Conservation (phyloP, 2,329 filamentous ascomycete species). For the Ceratocystis variospora region DNA sequence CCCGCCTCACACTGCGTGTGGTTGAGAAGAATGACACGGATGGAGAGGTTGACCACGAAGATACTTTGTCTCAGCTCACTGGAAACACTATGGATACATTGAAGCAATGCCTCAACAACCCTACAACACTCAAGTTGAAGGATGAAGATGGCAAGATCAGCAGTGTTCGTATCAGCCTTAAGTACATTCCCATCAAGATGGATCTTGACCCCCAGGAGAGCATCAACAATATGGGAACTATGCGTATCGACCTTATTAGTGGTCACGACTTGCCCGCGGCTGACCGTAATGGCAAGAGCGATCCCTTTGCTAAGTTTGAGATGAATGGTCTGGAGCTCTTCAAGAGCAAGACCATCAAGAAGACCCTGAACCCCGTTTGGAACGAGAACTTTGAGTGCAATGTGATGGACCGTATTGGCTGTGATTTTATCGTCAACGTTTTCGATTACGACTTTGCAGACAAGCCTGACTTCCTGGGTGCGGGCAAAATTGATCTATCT, state of each 20-base stretch:
- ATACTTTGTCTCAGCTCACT: constrained; percentile 66
- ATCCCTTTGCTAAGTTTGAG: constrained; percentile 91
- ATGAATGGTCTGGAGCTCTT: constrained; percentile 79
- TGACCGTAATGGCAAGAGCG: constrained; percentile 91
- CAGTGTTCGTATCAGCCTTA: constrained; percentile 79
- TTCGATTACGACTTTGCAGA: constrained; percentile 97
- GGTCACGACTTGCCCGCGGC: constrained; percentile 78
- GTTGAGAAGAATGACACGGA: constrained; percentile 66
- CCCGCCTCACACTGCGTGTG: constrained; percentile 75
- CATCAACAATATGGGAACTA: constrained; percentile 96
- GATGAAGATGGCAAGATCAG: constrained; percentile 62
- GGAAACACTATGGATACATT: constrained; percentile 79
- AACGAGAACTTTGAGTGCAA: constrained; percentile 87
- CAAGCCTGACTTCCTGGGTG: constrained; percentile 81
- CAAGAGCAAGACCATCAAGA: constrained; percentile 95
- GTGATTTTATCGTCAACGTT: constrained; percentile 69
- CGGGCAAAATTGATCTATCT: constrained; percentile 59
- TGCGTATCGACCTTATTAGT: constrained; percentile 86
- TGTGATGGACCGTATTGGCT: constrained; percentile 69
- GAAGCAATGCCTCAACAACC: constrained; percentile 83
- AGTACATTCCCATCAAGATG: constrained; percentile 93
- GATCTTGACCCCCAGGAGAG: constrained; percentile 84
- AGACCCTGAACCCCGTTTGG: constrained; percentile 88
- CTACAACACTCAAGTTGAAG: constrained; percentile 66
- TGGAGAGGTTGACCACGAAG: constrained; percentile 55